Evolutionary conservation across 352 stramenopile genomes (phyloP), one percentile per base, ranked within the genome.

Genomic region (Phytophthora cactorum): DNA sequence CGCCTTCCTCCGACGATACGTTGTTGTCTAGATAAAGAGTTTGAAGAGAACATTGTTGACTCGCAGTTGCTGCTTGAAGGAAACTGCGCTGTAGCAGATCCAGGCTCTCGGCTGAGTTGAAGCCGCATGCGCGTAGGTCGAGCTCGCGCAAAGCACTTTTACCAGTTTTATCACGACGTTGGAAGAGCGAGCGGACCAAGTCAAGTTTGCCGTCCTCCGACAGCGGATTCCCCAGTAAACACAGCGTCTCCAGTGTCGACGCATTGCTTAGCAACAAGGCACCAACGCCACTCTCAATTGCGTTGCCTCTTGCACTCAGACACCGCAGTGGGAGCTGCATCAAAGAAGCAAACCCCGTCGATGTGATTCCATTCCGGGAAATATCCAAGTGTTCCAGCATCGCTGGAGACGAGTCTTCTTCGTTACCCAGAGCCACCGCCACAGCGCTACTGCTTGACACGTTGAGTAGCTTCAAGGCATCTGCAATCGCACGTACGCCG

Each of bases 351-450:
- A 89, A 70, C 1, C 81, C 78, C 0, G 69, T 39, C 0, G 70
- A 60, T 0, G 78, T 79, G 31, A 89, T 66, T 10, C 81, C 74
- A 58, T 89, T 89, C 29, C 59, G 58, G 22, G 78, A 84, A 17
- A 84, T 68, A 27, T 87, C 70, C 10, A 89, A 36, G 28, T 79
- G 66, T 34, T 87, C 78, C 15, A 89, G 50, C 12, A 66, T 52
- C 9, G 36, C 8, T 4, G 44, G 15, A n/a, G 17, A 22, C 17
- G 25, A 32, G 12, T 49, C 29, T 4, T 57, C 12, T 44, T 55
- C 49, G 14, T 58, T 49, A 17, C 50, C 59, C 3, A 67, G 17
- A 0, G 52, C 29, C 14, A 31, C 31, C 1, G 7, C 45, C 43
- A 67, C 25, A 25, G 44, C 27, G 52, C 14, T 74, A 17, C 31